Percentiles rank a stretch among this genome's conserved stretches.
phyloP scores from a whole-genome alignment of 2,329 filamentous ascomycete genomes.

The Pseudogymnoascus sp. region DNA sequence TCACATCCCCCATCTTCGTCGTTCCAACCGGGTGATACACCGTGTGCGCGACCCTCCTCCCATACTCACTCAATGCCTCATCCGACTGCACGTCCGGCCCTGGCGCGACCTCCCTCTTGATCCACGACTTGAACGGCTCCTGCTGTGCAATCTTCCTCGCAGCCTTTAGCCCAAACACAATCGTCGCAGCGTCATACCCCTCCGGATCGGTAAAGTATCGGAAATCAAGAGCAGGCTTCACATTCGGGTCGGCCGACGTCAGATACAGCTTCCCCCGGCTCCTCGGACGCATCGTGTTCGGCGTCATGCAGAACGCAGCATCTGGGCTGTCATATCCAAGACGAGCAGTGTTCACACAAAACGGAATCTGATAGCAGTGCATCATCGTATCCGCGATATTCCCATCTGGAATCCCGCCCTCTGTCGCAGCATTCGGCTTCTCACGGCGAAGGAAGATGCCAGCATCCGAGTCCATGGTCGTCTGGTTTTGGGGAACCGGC shows the following conservation, averaged over 20 bases:
- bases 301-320: constrained; percentile 46
- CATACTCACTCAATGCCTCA: constrained; percentile 75
- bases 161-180: constrained; percentile 32
- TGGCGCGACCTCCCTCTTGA: constrained; percentile 33
- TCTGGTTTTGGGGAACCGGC: constrained; percentile 29
- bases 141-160: constrained; percentile 28
- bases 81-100: constrained; percentile 50
- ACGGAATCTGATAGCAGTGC: constrained; percentile 95
- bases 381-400: constrained; percentile 84
- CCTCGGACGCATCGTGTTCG: constrained; percentile 52
- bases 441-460: constrained; percentile 69
- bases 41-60: constrained; percentile 71
- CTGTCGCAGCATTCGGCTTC: constrained; percentile 50
- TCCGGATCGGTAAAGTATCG: constrained; percentile 46
- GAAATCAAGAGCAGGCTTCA: constrained; percentile 43
- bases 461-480: constrained; percentile 43
- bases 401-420: constrained; percentile 50
- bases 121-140: constrained; percentile 33
- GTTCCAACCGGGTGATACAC: constrained; percentile 87
- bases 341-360: constrained; percentile 74
- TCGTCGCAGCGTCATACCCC: constrained; percentile 43
- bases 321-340: constrained; percentile 53
- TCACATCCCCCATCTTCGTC: constrained; percentile 77
- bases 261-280: constrained; percentile 53
- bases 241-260: constrained; percentile 32